Percentiles rank a stretch among this genome's conserved stretches.
phyloP scores from a whole-genome alignment of 2,329 filamentous ascomycete genomes.

The Xylaria sp. region DNA sequence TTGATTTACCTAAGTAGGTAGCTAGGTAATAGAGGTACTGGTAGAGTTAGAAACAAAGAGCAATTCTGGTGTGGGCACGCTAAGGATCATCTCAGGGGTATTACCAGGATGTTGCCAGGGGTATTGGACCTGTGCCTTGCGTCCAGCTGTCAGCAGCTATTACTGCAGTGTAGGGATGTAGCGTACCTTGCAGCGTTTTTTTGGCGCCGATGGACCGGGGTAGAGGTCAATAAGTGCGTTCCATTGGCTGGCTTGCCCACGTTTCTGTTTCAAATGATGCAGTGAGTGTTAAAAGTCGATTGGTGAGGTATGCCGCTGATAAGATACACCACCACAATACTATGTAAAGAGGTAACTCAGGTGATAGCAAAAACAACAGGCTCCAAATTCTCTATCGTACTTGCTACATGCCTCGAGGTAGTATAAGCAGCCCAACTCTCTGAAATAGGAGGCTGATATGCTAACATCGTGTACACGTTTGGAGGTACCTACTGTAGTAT shows the following conservation, averaged over 20 bases:
- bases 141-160: slow-evolving; percentile 11
- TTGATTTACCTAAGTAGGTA: not conserved
- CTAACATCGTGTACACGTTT: too few relatives aligned
- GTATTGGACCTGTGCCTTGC: slow-evolving; percentile 18
- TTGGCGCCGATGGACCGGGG: slow-evolving; percentile 23
- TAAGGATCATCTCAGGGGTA: slow-evolving; percentile 26
- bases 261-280: slow-evolving; percentile 30
- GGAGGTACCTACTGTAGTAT: not conserved
- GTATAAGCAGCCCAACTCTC: not conserved
- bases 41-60: not conserved
- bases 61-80: not conserved
- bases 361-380: too few relatives aligned
- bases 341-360: too few relatives aligned
- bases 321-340: not conserved
- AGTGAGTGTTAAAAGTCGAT: not conserved
- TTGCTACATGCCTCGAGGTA: too few relatives aligned
- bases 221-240: not conserved
- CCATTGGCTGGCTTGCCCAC: slow-evolving; percentile 20
- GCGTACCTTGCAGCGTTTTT: slow-evolving; percentile 33
- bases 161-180: not conserved
- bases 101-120: not conserved
- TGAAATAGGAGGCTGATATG: not conserved
- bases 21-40: too few relatives aligned
- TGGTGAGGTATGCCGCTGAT: not conserved
- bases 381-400: too few relatives aligned